Percentiles rank a stretch among this genome's conserved stretches.
Conservation (phyloP, 1,284 basidiomycete species). For the Pterulicium gracile region DNA sequence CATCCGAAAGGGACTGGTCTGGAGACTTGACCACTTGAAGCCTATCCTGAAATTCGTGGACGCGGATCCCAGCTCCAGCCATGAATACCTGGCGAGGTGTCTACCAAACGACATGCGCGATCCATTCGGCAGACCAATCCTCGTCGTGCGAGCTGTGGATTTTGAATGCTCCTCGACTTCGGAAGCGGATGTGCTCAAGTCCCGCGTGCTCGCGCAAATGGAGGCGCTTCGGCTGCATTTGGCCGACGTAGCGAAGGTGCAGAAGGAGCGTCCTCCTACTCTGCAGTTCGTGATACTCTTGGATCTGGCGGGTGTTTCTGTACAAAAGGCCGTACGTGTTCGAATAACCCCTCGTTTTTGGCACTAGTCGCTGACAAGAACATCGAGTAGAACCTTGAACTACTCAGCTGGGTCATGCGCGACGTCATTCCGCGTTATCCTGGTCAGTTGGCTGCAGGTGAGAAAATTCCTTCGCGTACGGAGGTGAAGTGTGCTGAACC, state of each 20-base stretch:
- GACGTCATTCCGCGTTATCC: slow-evolving; percentile 65
- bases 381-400: slow-evolving; percentile 41
- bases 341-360: not conserved
- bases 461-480: slow-evolving; percentile 12
- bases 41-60: slow-evolving; percentile 16
- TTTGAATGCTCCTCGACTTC: slow-evolving; percentile 27
- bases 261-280: slow-evolving; percentile 22
- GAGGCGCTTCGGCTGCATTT: slow-evolving; percentile 48
- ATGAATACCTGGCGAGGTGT: slow-evolving; percentile 21
- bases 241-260: slow-evolving; percentile 24
- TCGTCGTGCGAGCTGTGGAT: slow-evolving; percentile 27
- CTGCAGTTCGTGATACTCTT: slow-evolving; percentile 62
- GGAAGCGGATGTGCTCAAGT: slow-evolving; percentile 25
- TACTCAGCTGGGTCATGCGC: slow-evolving; percentile 51
- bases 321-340: slow-evolving; percentile 46
- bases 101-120: slow-evolving; percentile 43
- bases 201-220: slow-evolving; percentile 33
- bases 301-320: slow-evolving; percentile 51
- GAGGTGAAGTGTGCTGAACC: not conserved
- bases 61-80: slow-evolving; percentile 18
- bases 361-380: slow-evolving; percentile 7
- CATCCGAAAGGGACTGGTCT: slow-evolving; percentile 41
- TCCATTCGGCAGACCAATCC: slow-evolving; percentile 50
- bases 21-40: slow-evolving; percentile 40
- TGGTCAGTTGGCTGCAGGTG: slow-evolving; percentile 67